A percentile compares a stretch with the other conserved stretches of the same genome.
These are phyloP conservation scores for Pelagophyceae sp. DNA, from an alignment of 352 stramenopile species.

Conservation along the genomic window DNA sequence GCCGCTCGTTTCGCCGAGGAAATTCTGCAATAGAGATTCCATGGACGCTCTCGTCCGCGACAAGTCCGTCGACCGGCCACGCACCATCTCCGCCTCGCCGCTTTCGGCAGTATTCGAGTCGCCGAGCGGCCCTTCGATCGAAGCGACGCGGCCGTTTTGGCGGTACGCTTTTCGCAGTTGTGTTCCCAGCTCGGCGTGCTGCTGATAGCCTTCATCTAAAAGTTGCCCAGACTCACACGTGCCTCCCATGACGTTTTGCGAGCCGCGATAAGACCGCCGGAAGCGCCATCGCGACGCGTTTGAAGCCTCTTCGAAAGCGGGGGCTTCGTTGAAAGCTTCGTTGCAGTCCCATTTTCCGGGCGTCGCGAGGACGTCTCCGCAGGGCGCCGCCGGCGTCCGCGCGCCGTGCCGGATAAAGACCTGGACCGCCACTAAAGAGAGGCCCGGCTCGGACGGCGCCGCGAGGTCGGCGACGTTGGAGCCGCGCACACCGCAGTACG, in stretches of 20 bases:
- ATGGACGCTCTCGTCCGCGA: not conserved
- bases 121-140: too few relatives aligned
- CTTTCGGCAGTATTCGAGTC: too few relatives aligned
- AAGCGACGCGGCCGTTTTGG: not conserved
- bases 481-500: not conserved
- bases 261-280: too few relatives aligned
- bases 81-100: not conserved
- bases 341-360: not conserved
- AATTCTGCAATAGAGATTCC: not conserved
- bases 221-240: not conserved
- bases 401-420: constrained; percentile 4
- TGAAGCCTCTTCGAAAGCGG: too few relatives aligned
- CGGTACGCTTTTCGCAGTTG: not conserved
- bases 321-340: not conserved
- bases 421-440: not conserved
- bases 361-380: too few relatives aligned
- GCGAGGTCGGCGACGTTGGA: not conserved
- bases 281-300: too few relatives aligned
- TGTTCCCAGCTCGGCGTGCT: not conserved
- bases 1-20: not conserved
- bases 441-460: not conserved
- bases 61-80: not conserved
- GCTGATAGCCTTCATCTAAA: not conserved
- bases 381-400: not conserved
- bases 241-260: too few relatives aligned